These are phyloP conservation scores for Hebeloma cylindrosporum DNA, from an alignment of 768 basidiomycete genomes.

Conservation along the genomic window DNA sequence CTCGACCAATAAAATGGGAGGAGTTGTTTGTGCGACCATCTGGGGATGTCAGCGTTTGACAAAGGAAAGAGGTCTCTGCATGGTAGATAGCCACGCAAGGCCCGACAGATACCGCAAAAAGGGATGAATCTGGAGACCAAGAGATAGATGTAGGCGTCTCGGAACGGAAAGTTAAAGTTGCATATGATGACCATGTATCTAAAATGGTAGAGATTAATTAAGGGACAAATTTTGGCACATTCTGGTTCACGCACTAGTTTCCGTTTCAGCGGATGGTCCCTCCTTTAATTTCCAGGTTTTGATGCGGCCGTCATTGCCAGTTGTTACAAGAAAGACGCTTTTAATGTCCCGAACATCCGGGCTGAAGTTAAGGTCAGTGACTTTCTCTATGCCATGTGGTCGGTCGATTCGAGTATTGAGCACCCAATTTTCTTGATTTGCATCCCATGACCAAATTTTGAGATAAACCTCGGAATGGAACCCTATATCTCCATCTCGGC, in stretches of 20 bases:
- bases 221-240: neutral
- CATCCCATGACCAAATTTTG: conserved; percentile 90
- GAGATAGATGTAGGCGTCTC: conserved; percentile 62
- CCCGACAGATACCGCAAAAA: conserved; percentile 74
- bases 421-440: conserved; percentile 57
- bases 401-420: conserved; percentile 89
- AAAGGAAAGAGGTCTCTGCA: conserved; percentile 56
- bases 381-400: conserved; percentile 69
- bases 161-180: conserved; percentile 68
- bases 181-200: conserved; percentile 83
- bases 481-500: conserved; percentile 62
- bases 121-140: conserved; percentile 86
- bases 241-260: neutral
- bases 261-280: conserved; percentile 30
- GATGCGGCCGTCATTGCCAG: conserved; percentile 70
- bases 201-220: conserved; percentile 2
- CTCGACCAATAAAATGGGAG: conserved; percentile 65
- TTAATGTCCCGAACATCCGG: conserved; percentile 37
- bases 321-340: conserved; percentile 60
- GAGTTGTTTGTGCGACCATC: conserved; percentile 46
- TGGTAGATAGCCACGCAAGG: conserved; percentile 75
- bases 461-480: conserved; percentile 73
- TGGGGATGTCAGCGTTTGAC: conserved; percentile 58
- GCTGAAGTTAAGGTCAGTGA: conserved; percentile 72
- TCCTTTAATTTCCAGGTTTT: conserved; percentile 77